Conservation (phyloP, 495 filamentous ascomycete species). For the Penicillium roqueforti region DNA sequence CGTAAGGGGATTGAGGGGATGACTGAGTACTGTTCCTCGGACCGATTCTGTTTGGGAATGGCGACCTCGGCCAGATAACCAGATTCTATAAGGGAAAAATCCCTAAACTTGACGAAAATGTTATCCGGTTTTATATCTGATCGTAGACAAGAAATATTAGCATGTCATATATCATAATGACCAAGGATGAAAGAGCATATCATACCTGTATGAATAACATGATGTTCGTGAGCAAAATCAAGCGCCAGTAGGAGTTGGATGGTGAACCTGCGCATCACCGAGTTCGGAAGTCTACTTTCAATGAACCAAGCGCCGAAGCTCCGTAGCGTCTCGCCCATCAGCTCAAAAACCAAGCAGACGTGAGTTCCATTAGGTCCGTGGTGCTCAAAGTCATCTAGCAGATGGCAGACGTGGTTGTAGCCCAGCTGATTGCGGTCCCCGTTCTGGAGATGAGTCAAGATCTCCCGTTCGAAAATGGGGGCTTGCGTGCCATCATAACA, state of each 20-base stretch:
- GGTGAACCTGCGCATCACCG: neutral
- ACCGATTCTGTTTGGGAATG: no score
- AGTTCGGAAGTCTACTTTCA: neutral
- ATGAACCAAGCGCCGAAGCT: neutral
- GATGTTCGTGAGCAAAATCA: neutral
- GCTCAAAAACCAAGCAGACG: no score
- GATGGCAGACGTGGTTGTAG: neutral
- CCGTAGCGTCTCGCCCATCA: neutral
- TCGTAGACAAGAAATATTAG: no score
- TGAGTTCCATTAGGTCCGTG: neutral
- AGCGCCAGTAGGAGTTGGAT: neutral
- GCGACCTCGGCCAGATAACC: no score
- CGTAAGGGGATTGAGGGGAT: neutral
- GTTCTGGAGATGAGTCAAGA: neutral
- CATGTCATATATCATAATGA: no score
- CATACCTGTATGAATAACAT: neutral
- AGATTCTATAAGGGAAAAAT: no score
- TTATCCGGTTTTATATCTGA: no score
- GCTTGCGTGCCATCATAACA: no score
- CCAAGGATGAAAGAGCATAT: neutral
- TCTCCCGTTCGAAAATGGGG: neutral
- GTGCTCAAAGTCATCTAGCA: neutral
- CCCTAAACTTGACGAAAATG: no score
- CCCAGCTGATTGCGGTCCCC: neutral
- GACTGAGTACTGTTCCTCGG: no score